Base-by-base conservation (phyloP, 805 yeast species). In the Sugiyamaella chiloensis region DNA sequence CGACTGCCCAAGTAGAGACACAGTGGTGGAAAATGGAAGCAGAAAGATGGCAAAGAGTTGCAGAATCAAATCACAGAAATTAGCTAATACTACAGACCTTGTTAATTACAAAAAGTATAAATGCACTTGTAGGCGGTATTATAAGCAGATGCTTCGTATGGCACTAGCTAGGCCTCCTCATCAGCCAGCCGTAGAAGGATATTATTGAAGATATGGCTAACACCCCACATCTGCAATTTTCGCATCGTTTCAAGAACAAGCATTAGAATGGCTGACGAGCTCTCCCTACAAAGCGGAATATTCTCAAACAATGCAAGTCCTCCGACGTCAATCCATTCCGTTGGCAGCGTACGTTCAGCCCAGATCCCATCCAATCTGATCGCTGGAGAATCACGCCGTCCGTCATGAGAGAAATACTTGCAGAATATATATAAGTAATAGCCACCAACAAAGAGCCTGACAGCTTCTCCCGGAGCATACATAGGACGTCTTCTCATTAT, bases 361-460 rank as follows among this genome's bases (percentile, higher is more conserved):
- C 36, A 31, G 7, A 31, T 31, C 7, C 19, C 14, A n/a, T 31
- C 36, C 7, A 31, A 17, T n/a, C 36, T 31, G 14, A 31, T 17
- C 7, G 36, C 14, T 7, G 7, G 36, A 7, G 19, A 8, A 7
- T 7, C 36, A 7, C 14, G 7, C 14, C 19, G 9, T 31, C 14
- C 36, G 14, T 31, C 14, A n/a, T 31, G 36, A 6, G 36, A 31
- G 14, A 31, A 31, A 16, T 31, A 31, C 14, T 31, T 31, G 14
- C 36, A 31, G 14, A 12, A 31, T 11, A 31, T 31, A 32, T 51
- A 53, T 24, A 55, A 30, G 34, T 42, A 55, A 37, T 55, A 31
- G 9, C 56, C 55, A 8, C 59, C 58, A 45, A 53, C 17, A 36
- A 56, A 55, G 8, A 55, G 46, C 12, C 57, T 31, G 52, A 55